Percentiles rank a stretch among this genome's conserved stretches.
These are phyloP conservation scores for Misopates orontium DNA, from an alignment of 257 asterid species.

Conservation along the genomic window DNA sequence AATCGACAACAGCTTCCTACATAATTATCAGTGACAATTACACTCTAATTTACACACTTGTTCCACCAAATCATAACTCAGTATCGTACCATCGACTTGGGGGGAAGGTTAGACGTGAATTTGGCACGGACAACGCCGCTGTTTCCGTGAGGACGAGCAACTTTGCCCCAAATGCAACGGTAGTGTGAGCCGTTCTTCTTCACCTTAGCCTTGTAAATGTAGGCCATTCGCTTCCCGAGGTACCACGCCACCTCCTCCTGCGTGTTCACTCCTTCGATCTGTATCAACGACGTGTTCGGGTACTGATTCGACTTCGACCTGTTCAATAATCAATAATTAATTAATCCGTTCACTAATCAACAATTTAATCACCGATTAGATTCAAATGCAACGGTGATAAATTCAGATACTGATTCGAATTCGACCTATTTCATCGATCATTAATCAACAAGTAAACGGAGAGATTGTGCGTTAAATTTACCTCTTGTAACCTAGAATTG, in stretches of 20 bases:
- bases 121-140: slow-evolving; percentile 81
- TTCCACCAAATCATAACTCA: too few relatives aligned
- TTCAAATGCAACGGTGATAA: too few relatives aligned
- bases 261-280: slow-evolving; percentile 91
- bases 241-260: slow-evolving; percentile 89
- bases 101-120: slow-evolving; percentile 72
- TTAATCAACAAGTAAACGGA: background rate
- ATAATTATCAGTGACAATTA: background rate
- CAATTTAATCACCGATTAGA: background rate
- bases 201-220: slow-evolving; percentile 83
- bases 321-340: slow-evolving; percentile 15
- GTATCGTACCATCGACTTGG: slow-evolving; percentile 56
- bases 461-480: background rate
- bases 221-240: slow-evolving; percentile 78
- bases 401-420: slow-evolving; percentile 92
- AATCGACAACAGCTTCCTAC: background rate
- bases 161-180: slow-evolving; percentile 92
- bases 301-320: slow-evolving; percentile 93
- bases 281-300: slow-evolving; percentile 84
- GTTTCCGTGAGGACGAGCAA: slow-evolving; percentile 80
- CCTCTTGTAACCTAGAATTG: slow-evolving; percentile 66
- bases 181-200: slow-evolving; percentile 79
- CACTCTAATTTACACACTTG: too few relatives aligned
- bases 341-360: background rate
- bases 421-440: slow-evolving; percentile 51